A percentile compares a stretch with the other conserved stretches of the same genome.
phyloP scores from a whole-genome alignment of 257 asterid species.

The Jacaranda mimosifolia region DNA sequence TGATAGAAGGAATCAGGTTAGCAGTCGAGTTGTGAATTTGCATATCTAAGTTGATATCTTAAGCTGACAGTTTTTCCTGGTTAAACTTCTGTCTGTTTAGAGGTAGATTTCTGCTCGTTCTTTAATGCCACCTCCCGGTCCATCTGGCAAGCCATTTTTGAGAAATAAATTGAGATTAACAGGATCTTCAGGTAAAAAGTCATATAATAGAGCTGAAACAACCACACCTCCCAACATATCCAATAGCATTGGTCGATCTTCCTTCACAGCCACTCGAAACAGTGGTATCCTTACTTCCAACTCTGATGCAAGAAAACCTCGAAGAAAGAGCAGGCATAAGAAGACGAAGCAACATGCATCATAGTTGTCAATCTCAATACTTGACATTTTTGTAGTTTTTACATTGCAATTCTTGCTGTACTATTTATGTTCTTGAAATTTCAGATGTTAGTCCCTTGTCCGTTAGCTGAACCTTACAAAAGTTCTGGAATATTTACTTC shows the following conservation, averaged over 20 bases:
- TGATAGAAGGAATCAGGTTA: constrained; percentile 90
- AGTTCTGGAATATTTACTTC: no score
- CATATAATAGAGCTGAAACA: constrained; percentile 53
- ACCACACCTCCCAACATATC: constrained; percentile 86
- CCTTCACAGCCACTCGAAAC: constrained; percentile 70
- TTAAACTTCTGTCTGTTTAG: constrained; percentile 47
- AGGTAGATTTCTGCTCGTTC: constrained; percentile 85
- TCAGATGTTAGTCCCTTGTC: background rate
- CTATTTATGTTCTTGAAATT: background rate
- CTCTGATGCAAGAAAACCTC: constrained; percentile 79
- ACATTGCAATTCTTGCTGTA: background rate
- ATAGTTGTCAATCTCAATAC: constrained; percentile 1
- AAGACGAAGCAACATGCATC: constrained; percentile 81
- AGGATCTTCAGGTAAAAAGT: constrained; percentile 58
- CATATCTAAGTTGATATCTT: background rate
- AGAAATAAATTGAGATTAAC: constrained; percentile 59
- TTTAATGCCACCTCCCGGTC: constrained; percentile 95
- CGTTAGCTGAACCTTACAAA: background rate
- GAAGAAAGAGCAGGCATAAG: constrained; percentile 93
- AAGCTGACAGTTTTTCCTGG: constrained; percentile 8
- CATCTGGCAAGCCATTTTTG: constrained; percentile 62
- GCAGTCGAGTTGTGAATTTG: constrained; percentile 4
- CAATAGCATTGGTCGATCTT: constrained; percentile 55
- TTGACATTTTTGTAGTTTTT: constrained; percentile 5
- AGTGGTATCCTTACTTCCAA: constrained; percentile 64